These are phyloP conservation scores for Aschersonia sp. DNA, from an alignment of 2,329 filamentous ascomycete genomes.

Conservation along the genomic window DNA sequence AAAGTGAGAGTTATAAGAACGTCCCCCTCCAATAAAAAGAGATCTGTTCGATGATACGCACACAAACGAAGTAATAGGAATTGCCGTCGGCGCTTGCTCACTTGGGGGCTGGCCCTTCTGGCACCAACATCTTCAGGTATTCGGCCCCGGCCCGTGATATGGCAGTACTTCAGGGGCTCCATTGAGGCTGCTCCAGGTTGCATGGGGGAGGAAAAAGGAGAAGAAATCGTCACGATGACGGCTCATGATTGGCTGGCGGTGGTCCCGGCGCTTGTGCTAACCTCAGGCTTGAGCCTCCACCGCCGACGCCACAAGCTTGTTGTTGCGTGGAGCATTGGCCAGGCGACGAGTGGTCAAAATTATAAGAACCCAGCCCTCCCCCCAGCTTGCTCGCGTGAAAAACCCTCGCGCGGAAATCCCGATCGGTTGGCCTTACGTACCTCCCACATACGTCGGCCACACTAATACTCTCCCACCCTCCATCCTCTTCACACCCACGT, in stretches of 20 bases:
- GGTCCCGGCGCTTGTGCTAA: conserved; percentile 20
- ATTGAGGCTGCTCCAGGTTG: conserved; percentile 16
- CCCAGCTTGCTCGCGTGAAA: conserved; percentile 34
- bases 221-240: conserved; percentile 19
- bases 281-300: conserved; percentile 22
- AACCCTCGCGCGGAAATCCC: conserved; percentile 38
- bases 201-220: conserved; percentile 18
- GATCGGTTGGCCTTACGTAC: conserved; percentile 39
- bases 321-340: conserved; percentile 27
- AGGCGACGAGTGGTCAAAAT: conserved; percentile 27
- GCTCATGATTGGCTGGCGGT: conserved; percentile 22
- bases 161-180: conserved; percentile 23
- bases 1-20: no score
- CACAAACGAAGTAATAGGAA: neutral
- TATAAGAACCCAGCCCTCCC: conserved; percentile 40
- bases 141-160: conserved; percentile 14
- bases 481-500: conserved; percentile 9
- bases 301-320: conserved; percentile 27
- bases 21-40: no score
- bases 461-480: conserved; percentile 16
- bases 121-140: conserved; percentile 4
- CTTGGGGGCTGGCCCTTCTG: neutral
- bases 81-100: neutral
- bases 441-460: conserved; percentile 31
- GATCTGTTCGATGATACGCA: no score